A percentile compares a stretch with the other conserved stretches of the same genome.
These are phyloP conservation scores for Metschnikowia arizonensis DNA, from an alignment of 805 yeast genomes.

Conservation along the genomic window DNA sequence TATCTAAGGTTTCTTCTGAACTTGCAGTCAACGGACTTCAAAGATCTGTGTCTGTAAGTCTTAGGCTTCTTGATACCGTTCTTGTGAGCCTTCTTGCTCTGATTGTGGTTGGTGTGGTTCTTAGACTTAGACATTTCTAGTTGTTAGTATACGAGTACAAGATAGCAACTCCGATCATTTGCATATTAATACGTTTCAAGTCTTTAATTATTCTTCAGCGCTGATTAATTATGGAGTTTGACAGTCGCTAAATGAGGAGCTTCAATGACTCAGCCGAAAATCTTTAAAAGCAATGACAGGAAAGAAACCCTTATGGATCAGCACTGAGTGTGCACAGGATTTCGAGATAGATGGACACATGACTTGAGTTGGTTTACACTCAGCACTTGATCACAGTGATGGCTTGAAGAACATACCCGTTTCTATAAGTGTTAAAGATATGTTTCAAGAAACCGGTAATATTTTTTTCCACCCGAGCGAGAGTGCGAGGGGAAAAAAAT, in stretches of 20 bases:
- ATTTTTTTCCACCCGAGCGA: slow-evolving; percentile 9
- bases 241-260: neutral
- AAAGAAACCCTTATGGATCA: no score
- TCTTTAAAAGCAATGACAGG: no score
- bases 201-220: neutral
- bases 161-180: neutral
- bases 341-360: slow-evolving; percentile 99
- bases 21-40: slow-evolving; percentile 98
- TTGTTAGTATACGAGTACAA: slow-evolving; percentile 26
- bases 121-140: slow-evolving; percentile 92
- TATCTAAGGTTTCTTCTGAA: slow-evolving; percentile 99
- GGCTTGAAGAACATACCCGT: slow-evolving; percentile 16
- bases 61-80: slow-evolving; percentile 99
- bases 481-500: slow-evolving; percentile 15
- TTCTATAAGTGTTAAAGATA: slow-evolving; percentile 12
- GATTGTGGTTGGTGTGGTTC: slow-evolving; percentile 99
- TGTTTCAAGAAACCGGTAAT: slow-evolving; percentile 5
- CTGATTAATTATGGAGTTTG: neutral
- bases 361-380: slow-evolving; percentile 96
- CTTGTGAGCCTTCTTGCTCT: slow-evolving; percentile 99
- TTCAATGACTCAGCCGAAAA: neutral
- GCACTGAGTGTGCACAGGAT: neutral
- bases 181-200: slow-evolving; percentile 14
- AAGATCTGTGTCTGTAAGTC: slow-evolving; percentile 96
- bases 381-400: slow-evolving; percentile 30